Evolutionary conservation across 495 filamentous ascomycete species (phyloP), one percentile per base, ranked within the genome.

Genomic region (Neurospora tetrasperma): DNA sequence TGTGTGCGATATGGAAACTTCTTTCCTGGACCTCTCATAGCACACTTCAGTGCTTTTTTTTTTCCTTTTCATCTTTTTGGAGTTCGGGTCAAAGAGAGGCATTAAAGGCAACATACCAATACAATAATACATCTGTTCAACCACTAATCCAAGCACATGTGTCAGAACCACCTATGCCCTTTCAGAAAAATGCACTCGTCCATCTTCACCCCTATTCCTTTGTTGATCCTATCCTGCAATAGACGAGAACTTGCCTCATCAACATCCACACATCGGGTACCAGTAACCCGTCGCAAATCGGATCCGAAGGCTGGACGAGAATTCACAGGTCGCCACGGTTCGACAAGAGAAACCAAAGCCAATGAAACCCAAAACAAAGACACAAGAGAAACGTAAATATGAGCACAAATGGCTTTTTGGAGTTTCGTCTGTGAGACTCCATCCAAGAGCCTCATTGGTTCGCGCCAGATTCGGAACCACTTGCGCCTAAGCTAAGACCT

Each of bases 1-100:
- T 2, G 75, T 80, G 27, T 18, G 74, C 2, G 78, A 79, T 59
- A 42, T 77, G 35, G 75, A 78, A 20, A 72, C 73, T 3, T 79
- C 78, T 5, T 79, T 77, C 69, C 73, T 79, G 18, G 76, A 78
- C 42, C 40, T 79, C 18, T 79, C 78, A 66, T 78, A 66, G 27
- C 12, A 10, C 18, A 31, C 1, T 20, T 14, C 14, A 3, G 14
- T 54, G 12, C 16, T 2, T 35, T 27, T 27, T 5, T 31, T 11
- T 6, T 1, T 62, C 8, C 16, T 0, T 35, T 27, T 27, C 4
- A 4, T 12, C 1, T 1, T 62, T 35, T 16, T 31, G 54, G 23
- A 62, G 54, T 66, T 35, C 14, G 8, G 27, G 14, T 16, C 14
- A 66, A 62, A 35, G 7, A 14, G 1, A 9, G 27, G 7, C 12